These are phyloP conservation scores for Baorangia bicolor DNA, from an alignment of 768 basidiomycete genomes.

Conservation along the genomic window DNA sequence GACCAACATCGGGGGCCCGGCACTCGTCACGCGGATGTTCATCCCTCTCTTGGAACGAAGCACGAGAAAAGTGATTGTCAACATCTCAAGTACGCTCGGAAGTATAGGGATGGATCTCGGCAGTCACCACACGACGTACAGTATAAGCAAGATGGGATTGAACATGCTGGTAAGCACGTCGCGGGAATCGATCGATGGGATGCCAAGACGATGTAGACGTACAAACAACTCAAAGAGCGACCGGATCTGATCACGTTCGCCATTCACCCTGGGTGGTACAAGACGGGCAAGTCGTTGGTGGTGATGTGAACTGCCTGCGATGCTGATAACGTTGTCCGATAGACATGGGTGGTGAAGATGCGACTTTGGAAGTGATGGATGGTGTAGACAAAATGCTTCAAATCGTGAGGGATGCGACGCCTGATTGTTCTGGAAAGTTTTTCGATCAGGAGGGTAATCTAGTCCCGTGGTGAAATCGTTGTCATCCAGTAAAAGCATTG, in stretches of 20 bases:
- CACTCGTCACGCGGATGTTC: slow-evolving; percentile 32
- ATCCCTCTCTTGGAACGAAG: slow-evolving; percentile 34
- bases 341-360: slow-evolving; percentile 34
- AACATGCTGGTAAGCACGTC: slow-evolving; percentile 35
- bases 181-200: slow-evolving; percentile 21
- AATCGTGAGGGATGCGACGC: slow-evolving; percentile 21
- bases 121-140: slow-evolving; percentile 30
- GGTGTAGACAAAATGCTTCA: slow-evolving; percentile 27
- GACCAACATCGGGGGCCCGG: slow-evolving; percentile 35
- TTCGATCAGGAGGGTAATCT: slow-evolving; percentile 27
- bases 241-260: slow-evolving; percentile 31
- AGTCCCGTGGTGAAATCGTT: slow-evolving; percentile 13
- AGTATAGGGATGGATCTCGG: slow-evolving; percentile 35
- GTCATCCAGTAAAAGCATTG: not conserved
- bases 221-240: slow-evolving; percentile 35
- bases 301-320: not conserved
- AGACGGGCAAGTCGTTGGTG: slow-evolving; percentile 26
- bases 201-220: slow-evolving; percentile 24
- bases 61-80: slow-evolving; percentile 31
- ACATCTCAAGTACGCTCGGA: slow-evolving; percentile 32
- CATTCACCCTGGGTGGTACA: slow-evolving; percentile 38
- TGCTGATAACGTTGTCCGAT: not conserved
- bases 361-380: slow-evolving; percentile 25
- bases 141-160: slow-evolving; percentile 23
- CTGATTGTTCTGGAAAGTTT: slow-evolving; percentile 31